Evolutionary conservation across 345 rosid genomes (phyloP).

Genomic region (Populus deltoides): DNA sequence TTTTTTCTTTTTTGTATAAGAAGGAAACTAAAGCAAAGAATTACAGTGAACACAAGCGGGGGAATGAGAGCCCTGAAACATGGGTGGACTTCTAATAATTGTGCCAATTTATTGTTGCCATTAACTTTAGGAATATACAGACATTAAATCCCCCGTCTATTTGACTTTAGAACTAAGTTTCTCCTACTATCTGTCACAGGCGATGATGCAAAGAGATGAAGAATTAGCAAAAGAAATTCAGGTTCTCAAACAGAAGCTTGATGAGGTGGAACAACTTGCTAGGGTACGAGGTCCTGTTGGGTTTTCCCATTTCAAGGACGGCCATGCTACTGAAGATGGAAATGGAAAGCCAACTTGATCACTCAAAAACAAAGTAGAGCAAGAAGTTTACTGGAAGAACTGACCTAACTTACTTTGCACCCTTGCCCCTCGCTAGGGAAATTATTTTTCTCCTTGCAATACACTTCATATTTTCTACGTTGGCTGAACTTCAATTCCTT

Average conservation of each 20-base stretch:
- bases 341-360: slow-evolving; percentile 29
- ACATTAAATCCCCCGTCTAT: background rate
- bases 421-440: background rate
- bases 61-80: no score
- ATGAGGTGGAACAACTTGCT: slow-evolving; percentile 43
- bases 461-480: background rate
- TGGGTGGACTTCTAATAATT: background rate
- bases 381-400: slow-evolving; percentile 3
- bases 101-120: background rate
- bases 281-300: slow-evolving; percentile 35
- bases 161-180: background rate
- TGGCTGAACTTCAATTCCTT: background rate
- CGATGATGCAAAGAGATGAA: slow-evolving; percentile 54
- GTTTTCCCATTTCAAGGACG: slow-evolving; percentile 23
- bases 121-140: background rate
- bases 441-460: background rate
- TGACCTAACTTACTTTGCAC: background rate
- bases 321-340: slow-evolving; percentile 14
- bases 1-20: no score
- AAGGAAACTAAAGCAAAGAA: no score
- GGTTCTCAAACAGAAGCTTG: slow-evolving; percentile 39
- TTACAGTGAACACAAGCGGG: no score
- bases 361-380: background rate
- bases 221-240: slow-evolving; percentile 40
- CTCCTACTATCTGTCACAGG: slow-evolving; percentile 23